These are phyloP conservation scores for Pyrus hybrid DNA, from an alignment of 331 rosid species.

Conservation along the genomic window DNA sequence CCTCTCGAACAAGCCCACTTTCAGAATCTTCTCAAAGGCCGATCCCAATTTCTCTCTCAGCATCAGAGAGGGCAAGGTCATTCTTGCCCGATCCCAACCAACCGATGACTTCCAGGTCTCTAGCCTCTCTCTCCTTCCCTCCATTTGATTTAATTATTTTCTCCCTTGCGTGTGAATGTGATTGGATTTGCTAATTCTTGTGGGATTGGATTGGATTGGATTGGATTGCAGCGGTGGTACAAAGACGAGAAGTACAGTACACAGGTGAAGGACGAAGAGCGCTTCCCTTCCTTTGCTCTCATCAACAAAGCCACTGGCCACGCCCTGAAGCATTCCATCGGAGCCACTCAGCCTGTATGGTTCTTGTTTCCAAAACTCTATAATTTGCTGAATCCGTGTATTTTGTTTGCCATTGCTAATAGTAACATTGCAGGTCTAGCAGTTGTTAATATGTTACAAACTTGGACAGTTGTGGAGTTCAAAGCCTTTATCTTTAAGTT, in stretches of 20 bases:
- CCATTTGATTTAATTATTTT: background rate
- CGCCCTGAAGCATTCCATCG: slow-evolving; percentile 73
- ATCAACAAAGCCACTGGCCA: slow-evolving; percentile 70
- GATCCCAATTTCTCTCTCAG: slow-evolving; percentile 46
- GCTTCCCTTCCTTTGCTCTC: slow-evolving; percentile 70
- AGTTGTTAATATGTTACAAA: background rate
- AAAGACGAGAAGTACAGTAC: slow-evolving; percentile 87
- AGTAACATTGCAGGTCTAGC: background rate
- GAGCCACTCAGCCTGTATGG: slow-evolving; percentile 61
- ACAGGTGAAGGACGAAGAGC: slow-evolving; percentile 67
- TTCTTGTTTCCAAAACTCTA: background rate
- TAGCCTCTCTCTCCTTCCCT: background rate
- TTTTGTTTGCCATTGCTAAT: background rate
- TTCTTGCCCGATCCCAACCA: slow-evolving; percentile 52
- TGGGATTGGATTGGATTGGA: background rate
- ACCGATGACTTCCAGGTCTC: slow-evolving; percentile 42
- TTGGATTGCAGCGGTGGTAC: slow-evolving; percentile 66
- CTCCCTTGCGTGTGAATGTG: background rate
- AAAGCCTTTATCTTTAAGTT: background rate
- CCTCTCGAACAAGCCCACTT: slow-evolving; percentile 30
- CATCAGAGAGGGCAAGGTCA: slow-evolving; percentile 39
- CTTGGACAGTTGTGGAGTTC: background rate
- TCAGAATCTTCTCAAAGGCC: slow-evolving; percentile 44
- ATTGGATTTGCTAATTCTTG: background rate
- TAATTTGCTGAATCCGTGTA: background rate